These are phyloP conservation scores for Phaeodactylum tricornutum DNA, from an alignment of 108 stramenopile genomes.

Conservation along the genomic window DNA sequence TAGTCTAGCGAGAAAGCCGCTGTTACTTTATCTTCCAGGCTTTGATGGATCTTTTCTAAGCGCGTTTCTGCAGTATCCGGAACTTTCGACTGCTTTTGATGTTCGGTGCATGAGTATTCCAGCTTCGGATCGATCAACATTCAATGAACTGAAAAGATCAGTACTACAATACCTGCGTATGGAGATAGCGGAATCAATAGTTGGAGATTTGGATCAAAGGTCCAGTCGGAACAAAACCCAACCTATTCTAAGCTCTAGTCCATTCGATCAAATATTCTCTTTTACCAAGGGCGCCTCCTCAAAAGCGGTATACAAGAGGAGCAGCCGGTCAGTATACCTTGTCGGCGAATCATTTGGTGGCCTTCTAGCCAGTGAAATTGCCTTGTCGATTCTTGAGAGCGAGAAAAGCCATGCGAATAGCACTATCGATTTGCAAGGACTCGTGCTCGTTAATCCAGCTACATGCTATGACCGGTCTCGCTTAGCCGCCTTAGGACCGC, in stretches of 20 bases:
- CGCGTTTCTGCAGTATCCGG: constrained; percentile 78
- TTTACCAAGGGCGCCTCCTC: too few relatives aligned
- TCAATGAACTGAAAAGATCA: constrained; percentile 43
- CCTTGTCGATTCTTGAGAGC: constrained; percentile 23
- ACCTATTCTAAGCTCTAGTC: too few relatives aligned
- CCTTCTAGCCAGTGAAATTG: constrained; percentile 62
- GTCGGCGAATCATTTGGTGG: constrained; percentile 87
- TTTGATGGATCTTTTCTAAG: constrained; percentile 77
- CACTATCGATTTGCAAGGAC: constrained; percentile 33
- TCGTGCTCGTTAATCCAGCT: constrained; percentile 75
- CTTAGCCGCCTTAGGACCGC: constrained; percentile 51
- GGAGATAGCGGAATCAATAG: constrained; percentile 12
- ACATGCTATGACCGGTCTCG: constrained; percentile 70
- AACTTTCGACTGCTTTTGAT: constrained; percentile 65
- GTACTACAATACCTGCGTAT: constrained; percentile 34
- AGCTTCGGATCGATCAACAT: constrained; percentile 72
- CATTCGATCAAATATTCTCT: too few relatives aligned
- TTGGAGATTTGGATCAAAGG: background rate
- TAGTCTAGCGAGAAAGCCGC: constrained; percentile 35
- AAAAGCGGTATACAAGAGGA: too few relatives aligned
- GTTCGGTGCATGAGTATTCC: constrained; percentile 56
- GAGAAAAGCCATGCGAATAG: constrained; percentile 4
- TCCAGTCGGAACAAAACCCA: background rate
- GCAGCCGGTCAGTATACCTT: constrained; percentile 40
- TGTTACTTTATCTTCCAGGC: constrained; percentile 77